These are phyloP conservation scores for Bryoerythrophyllum caledonicum DNA, from an alignment of 225 moss, liverwort and hornwort genomes.

Conservation along the genomic window DNA sequence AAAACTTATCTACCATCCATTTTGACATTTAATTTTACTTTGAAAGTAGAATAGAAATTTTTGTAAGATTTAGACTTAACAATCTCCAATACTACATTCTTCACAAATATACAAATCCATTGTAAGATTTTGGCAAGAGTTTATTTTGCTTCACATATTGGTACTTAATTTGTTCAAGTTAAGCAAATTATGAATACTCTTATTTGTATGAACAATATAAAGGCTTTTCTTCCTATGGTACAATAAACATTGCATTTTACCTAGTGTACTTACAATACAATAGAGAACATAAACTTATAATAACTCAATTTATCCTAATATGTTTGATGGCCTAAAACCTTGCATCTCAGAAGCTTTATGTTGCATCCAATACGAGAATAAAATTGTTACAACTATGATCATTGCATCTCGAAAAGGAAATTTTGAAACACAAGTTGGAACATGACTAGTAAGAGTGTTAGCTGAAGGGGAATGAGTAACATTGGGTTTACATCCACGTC, in stretches of 20 bases:
- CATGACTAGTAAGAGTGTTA: too few species aligned
- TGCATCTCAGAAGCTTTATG: conserved; percentile 4
- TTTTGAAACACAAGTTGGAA: too few species aligned
- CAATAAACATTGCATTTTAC: accelerated
- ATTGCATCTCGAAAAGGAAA: conserved; percentile 35
- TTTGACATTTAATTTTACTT: too few species aligned
- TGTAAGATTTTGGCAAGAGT: accelerated
- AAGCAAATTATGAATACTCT: neutral
- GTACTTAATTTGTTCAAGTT: neutral
- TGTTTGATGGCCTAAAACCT: neutral
- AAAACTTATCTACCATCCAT: accelerated
- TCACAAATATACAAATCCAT: too few species aligned
- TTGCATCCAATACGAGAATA: conserved; percentile 36
- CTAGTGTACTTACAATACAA: neutral
- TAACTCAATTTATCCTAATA: neutral
- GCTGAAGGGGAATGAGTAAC: neutral
- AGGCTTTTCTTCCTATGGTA: neutral
- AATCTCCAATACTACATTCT: neutral
- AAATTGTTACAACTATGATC: conserved; percentile 24
- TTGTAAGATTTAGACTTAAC: neutral
- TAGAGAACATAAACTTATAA: neutral
- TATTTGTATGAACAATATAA: neutral
- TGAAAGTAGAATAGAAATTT: too few species aligned
- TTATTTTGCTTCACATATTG: neutral
- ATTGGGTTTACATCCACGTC: accelerated